Base-by-base conservation (phyloP, 352 stramenopile genomes). In the Globisporangium lucens region DNA sequence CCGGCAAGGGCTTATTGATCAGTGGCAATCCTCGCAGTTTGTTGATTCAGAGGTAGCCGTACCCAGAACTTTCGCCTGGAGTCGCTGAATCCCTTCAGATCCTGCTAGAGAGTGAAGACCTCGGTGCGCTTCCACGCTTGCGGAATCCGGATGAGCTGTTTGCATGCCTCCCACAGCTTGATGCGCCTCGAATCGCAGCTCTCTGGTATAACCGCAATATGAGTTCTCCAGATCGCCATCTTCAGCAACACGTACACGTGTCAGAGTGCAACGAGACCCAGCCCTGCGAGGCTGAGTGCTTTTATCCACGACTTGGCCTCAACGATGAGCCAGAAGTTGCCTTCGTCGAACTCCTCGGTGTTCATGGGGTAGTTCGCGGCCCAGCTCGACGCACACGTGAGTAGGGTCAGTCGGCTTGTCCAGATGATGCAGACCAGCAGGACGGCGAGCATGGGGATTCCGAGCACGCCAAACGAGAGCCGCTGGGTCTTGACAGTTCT, bases 321-420 rank as follows among this genome's bases (percentile, higher is more conserved):
- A 5, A 67, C 35, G 38, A 82, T 72, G 30, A 76, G 72, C 80
- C 77, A 89, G 38, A 86, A 89, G 2, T 80, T 61, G 2, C 78
- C 78, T 41, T 86, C 60, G 51, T 87, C 78, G 33, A 86, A 79
- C 24, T 73, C 63, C 4, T 22, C 46, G 0, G 78, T 87, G 63
- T 81, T 62, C 78, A 87, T 86, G 35, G 87, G 58, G 41, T 77
- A 80, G 53, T 87, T 87, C 3, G 73, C 79, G 0, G 69, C 70
- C 1, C 57, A 63, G 10, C 77, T 83, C 0, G 79, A 77, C 4
- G 61, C 43, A 1, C 65, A 29, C 10, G 75, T 66, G 7, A 88
- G 63, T 27, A 75, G 20, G 1, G 74, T 67, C 15, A 85, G 64
- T 64, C 75, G 79, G 1, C 43, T 43, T 1, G 72, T 80, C 78